A percentile compares a stretch with the other conserved stretches of the same genome.
Evolutionary conservation across 2,329 filamentous ascomycete genomes (phyloP).

Genomic region (Hymenoscyphus occultus): DNA sequence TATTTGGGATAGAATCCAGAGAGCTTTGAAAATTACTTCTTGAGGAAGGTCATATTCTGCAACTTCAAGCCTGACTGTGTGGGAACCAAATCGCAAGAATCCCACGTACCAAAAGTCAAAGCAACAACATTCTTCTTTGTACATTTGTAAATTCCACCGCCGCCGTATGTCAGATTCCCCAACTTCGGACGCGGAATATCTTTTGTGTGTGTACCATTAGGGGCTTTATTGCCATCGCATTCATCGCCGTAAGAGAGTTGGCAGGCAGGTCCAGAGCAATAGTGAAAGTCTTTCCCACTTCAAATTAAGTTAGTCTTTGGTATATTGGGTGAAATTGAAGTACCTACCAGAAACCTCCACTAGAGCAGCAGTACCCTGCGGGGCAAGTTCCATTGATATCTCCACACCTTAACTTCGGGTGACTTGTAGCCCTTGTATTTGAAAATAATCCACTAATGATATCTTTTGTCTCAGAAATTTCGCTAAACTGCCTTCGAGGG

Average conservation of each 20-base stretch:
- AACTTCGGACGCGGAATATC: conserved; percentile 46
- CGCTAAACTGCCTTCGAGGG: neutral
- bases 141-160: neutral
- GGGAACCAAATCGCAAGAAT: neutral
- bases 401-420: neutral
- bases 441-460: neutral
- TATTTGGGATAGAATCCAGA: conserved; percentile 36
- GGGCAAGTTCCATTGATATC: neutral
- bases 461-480: neutral
- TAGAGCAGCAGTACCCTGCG: neutral
- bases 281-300: conserved; percentile 2
- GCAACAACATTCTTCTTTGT: neutral
- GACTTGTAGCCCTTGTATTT: neutral
- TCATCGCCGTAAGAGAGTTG: conserved; percentile 50
- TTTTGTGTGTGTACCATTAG: conserved; percentile 51
- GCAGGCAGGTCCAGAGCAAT: neutral
- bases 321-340: neutral
- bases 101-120: neutral
- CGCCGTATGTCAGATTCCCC: conserved; percentile 53
- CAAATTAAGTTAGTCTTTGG: neutral
- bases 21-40: neutral
- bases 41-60: too few species aligned
- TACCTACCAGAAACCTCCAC: neutral
- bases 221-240: conserved; percentile 55
- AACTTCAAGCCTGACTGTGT: neutral